Conservation (phyloP, 2,329 filamentous ascomycete genomes). For the Neofusicoccum parvum region DNA sequence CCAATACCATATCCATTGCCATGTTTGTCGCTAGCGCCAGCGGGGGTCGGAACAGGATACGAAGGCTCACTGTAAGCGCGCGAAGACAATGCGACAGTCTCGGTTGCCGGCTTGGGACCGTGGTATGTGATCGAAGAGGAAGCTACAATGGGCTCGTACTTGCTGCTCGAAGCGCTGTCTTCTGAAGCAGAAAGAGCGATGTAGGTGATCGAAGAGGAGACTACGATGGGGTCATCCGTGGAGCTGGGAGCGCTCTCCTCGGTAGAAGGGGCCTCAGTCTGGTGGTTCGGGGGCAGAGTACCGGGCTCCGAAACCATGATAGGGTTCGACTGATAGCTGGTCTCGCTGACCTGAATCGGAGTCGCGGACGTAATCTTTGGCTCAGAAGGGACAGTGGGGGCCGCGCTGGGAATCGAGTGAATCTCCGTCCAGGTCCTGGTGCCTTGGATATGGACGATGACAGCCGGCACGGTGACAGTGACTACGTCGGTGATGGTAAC, state of each 20-base stretch:
- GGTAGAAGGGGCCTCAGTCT: not conserved
- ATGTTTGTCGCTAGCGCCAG: not conserved
- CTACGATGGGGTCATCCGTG: not conserved
- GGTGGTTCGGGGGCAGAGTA: not conserved
- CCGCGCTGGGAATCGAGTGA: not conserved
- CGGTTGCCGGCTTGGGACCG: no score
- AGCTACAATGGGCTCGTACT: no score
- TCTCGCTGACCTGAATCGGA: not conserved
- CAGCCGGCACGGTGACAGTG: constrained; percentile 4
- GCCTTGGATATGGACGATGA: constrained; percentile 10
- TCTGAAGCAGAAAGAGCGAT: not conserved
- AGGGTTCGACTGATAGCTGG: not conserved
- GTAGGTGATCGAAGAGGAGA: not conserved
- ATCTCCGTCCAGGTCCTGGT: constrained; percentile 2
- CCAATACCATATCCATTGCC: constrained; percentile 15
- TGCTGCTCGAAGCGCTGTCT: no score
- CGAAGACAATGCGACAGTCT: not conserved
- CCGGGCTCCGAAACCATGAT: not conserved
- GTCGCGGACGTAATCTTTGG: not conserved
- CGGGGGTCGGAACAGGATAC: not conserved
- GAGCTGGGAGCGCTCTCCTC: not conserved
- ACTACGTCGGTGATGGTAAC: constrained; percentile 10
- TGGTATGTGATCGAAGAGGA: no score
- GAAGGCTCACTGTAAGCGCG: not conserved
- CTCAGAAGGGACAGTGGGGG: not conserved